Conservation (phyloP, 2,329 filamentous ascomycete species). For the Orbilia ellipsospora region DNA sequence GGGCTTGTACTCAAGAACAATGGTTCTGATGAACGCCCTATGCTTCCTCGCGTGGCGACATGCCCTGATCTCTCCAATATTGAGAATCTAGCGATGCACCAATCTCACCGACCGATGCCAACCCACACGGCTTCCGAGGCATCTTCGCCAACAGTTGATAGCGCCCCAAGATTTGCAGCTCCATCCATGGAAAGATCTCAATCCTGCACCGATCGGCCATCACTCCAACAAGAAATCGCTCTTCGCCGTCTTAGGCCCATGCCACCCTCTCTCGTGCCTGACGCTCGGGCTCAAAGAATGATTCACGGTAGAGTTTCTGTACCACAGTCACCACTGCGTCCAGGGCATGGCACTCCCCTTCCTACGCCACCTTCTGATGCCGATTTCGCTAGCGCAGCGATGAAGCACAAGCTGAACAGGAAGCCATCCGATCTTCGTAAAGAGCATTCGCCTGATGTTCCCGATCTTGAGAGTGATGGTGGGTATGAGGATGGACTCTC, state of each 20-base stretch:
- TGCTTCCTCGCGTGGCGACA: conserved; percentile 41
- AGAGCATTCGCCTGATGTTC: conserved; percentile 53
- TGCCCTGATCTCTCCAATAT: conserved; percentile 48
- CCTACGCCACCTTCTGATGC: conserved; percentile 52
- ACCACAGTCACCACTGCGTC: conserved; percentile 40
- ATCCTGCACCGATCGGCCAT: conserved; percentile 46
- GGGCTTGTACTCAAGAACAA: conserved; percentile 52
- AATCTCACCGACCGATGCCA: conserved; percentile 31
- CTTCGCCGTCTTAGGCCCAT: conserved; percentile 45
- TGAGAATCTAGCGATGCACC: conserved; percentile 36
- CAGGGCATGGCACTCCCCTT: conserved; percentile 45
- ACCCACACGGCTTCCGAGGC: conserved; percentile 39
- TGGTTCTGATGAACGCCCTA: conserved; percentile 13
- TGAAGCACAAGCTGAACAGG: conserved; percentile 48
- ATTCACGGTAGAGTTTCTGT: conserved; percentile 40
- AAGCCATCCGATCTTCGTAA: conserved; percentile 54
- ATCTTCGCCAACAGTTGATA: conserved; percentile 40
- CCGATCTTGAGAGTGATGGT: conserved; percentile 52
- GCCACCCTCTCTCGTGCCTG: conserved; percentile 38
- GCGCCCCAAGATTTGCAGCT: conserved; percentile 21
- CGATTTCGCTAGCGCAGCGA: conserved; percentile 41
- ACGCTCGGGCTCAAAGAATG: conserved; percentile 40
- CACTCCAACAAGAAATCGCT: conserved; percentile 51
- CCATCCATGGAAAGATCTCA: conserved; percentile 48
- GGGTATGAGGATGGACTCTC: conserved; percentile 36